These are phyloP conservation scores for Sesbania bispinosa DNA, from an alignment of 306 rosid species.

Conservation along the genomic window DNA sequence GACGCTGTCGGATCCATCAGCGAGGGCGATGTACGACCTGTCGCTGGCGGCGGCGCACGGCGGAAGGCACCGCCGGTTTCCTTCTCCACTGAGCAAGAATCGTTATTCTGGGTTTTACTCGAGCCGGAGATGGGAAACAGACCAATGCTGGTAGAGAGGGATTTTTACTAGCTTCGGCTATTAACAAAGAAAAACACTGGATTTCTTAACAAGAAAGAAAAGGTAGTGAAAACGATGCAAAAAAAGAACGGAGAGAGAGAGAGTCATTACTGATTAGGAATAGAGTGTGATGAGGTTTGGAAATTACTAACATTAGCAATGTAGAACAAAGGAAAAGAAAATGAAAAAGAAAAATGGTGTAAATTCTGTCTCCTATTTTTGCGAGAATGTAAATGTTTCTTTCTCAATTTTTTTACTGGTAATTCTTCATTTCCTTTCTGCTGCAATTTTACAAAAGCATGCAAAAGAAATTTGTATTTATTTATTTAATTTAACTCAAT, in stretches of 20 bases:
- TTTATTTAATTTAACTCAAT: too few relatives aligned
- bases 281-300: background rate
- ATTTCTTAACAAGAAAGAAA: background rate
- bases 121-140: conserved; percentile 88
- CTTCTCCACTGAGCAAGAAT: background rate
- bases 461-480: background rate
- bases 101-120: conserved; percentile 35
- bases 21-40: conserved; percentile 65
- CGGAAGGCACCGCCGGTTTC: conserved; percentile 20
- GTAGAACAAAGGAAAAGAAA: background rate
- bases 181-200: background rate
- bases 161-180: background rate
- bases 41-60: conserved; percentile 34
- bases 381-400: background rate
- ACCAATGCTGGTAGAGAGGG: conserved; percentile 84
- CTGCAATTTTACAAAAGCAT: background rate
- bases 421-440: background rate
- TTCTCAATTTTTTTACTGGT: background rate
- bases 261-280: too few relatives aligned
- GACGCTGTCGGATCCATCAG: conserved; percentile 79
- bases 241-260: too few relatives aligned
- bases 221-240: too few relatives aligned
- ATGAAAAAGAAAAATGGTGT: background rate
- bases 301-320: background rate
- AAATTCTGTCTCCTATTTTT: background rate